Conservation (phyloP, 2,329 filamentous ascomycete species). For the Stachybotrys echinatus region DNA sequence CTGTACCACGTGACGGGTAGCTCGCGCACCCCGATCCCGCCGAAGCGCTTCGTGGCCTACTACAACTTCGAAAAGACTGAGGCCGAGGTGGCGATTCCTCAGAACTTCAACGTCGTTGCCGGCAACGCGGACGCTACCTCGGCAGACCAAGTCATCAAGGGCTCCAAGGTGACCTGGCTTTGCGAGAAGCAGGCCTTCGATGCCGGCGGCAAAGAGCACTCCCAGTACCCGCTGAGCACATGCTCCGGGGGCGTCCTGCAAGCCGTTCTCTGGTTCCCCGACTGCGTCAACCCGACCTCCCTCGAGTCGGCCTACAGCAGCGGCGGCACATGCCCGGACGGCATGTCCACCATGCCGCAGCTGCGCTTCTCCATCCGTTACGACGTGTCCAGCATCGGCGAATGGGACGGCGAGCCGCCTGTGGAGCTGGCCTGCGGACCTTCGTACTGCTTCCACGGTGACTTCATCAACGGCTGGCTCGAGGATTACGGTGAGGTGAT, state of each 20-base stretch:
- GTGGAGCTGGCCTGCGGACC: neutral
- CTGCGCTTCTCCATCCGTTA: neutral
- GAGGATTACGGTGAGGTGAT: neutral
- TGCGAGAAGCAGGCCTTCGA: neutral
- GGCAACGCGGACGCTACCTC: neutral
- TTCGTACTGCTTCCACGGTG: slow-evolving; percentile 1
- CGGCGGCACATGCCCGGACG: neutral
- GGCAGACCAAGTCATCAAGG: neutral
- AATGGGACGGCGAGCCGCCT: neutral
- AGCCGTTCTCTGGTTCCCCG: neutral
- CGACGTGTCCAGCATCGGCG: neutral
- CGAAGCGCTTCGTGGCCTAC: neutral
- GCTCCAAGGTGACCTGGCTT: neutral
- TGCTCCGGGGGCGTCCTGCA: neutral
- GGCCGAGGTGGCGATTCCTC: neutral
- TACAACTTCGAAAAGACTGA: slow-evolving; percentile 1
- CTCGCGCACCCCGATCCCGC: neutral
- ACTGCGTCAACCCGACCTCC: neutral
- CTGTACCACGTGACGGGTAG: neutral
- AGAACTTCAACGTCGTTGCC: neutral
- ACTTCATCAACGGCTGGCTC: neutral
- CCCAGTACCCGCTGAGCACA: neutral
- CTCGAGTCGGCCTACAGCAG: neutral
- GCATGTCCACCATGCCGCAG: neutral
- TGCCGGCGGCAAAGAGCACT: neutral